A percentile compares a stretch with the other conserved stretches of the same genome.
Conservation (phyloP, 139 green algal species). For the Coelastrella sp. region DNA sequence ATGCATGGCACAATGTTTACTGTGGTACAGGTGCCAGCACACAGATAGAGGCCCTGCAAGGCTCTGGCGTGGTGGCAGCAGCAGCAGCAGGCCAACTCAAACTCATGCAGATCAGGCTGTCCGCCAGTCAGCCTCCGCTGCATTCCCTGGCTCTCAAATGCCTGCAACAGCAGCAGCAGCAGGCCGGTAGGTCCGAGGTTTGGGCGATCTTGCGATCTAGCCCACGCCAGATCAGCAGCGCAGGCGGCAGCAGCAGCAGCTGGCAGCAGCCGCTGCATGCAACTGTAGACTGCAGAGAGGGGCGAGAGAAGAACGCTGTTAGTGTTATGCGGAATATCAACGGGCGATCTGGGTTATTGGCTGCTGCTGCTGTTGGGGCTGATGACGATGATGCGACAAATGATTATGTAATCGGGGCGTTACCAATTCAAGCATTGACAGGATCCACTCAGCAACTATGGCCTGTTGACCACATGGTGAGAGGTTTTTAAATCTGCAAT, state of each 20-base stretch:
- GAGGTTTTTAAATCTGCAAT: not conserved
- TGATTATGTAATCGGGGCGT: not conserved
- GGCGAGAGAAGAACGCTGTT: not conserved
- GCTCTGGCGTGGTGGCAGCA: slow-evolving; percentile 5
- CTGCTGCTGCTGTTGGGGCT: slow-evolving; percentile 4
- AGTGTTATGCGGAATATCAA: slow-evolving; percentile 19
- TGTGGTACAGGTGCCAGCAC: slow-evolving; percentile 26
- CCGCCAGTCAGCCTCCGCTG: not conserved
- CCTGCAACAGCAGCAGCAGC: slow-evolving; percentile 2
- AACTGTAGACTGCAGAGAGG: not conserved
- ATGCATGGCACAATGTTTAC: not conserved
- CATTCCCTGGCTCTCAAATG: not conserved
- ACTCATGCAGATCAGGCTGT: slow-evolving; percentile 26
- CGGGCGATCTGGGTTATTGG: slow-evolving; percentile 7
- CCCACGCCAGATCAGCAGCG: not conserved
- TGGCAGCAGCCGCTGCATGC: not conserved
- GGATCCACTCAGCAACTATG: not conserved
- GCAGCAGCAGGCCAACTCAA: not conserved
- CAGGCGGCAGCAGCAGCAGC: slow-evolving; percentile 31
- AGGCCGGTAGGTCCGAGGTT: not conserved
- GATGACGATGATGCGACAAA: slow-evolving; percentile 13
- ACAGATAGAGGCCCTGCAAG: slow-evolving; percentile 30
- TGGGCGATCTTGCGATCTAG: slow-evolving; percentile 31
- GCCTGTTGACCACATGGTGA: slow-evolving; percentile 19
- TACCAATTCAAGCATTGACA: not conserved